Conservation (phyloP, 768 basidiomycete species). For the Hebeloma cylindrosporum region DNA sequence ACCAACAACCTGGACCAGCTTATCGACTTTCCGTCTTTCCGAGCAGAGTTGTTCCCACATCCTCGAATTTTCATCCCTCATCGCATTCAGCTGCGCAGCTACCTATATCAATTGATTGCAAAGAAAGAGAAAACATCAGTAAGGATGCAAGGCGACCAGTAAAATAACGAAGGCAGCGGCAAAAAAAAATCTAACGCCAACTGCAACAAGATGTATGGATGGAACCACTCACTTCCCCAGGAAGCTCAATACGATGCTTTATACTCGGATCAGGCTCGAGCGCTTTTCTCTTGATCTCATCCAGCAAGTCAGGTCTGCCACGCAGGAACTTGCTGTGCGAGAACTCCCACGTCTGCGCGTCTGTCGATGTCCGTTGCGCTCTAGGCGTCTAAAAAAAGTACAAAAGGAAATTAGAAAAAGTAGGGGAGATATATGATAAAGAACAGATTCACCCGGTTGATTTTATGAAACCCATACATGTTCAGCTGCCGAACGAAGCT, state of each 20-base stretch:
- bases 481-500: slow-evolving; percentile 94
- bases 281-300: slow-evolving; percentile 86
- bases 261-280: slow-evolving; percentile 74
- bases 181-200: slow-evolving; percentile 1
- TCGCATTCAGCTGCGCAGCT: slow-evolving; percentile 61
- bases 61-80: slow-evolving; percentile 71
- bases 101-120: slow-evolving; percentile 35
- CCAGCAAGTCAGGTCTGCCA: slow-evolving; percentile 75
- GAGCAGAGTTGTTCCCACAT: slow-evolving; percentile 55
- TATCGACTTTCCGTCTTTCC: slow-evolving; percentile 63
- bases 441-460: slow-evolving; percentile 65
- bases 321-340: slow-evolving; percentile 85
- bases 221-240: slow-evolving; percentile 62
- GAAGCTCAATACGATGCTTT: slow-evolving; percentile 75
- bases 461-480: slow-evolving; percentile 97
- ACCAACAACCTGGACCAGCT: slow-evolving; percentile 57
- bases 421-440: slow-evolving; percentile 1
- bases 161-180: not conserved
- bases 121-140: slow-evolving; percentile 14
- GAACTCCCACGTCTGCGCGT: slow-evolving; percentile 88
- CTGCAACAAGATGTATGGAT: slow-evolving; percentile 7
- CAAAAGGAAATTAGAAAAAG: slow-evolving; percentile 5
- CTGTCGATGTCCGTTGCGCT: slow-evolving; percentile 76
- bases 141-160: slow-evolving; percentile 15
- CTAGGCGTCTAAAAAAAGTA: slow-evolving; percentile 61